phyloP scores from a whole-genome alignment of 768 basidiomycete genomes.

The Coprinopsis strossmayeri region DNA sequence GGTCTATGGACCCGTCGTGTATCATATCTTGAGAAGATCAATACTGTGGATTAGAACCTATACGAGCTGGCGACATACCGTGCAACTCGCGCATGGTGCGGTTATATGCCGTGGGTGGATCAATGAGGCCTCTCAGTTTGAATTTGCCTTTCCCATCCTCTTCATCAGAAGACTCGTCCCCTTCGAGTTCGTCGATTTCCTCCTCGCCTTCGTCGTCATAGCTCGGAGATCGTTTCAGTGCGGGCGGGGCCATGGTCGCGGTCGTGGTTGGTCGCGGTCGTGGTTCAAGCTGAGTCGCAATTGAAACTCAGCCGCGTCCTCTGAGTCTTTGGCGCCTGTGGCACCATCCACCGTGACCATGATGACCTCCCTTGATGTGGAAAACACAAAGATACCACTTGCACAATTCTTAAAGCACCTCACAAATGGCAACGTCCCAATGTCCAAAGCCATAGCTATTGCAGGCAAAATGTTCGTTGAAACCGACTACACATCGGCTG shows the following conservation, averaged over 20 bases:
- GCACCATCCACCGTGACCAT: constrained; percentile 11
- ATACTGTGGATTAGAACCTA: not conserved
- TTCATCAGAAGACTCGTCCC: constrained; percentile 36
- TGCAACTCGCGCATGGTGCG: constrained; percentile 42
- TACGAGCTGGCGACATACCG: constrained; percentile 25
- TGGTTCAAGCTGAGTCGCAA: not conserved
- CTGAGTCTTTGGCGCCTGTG: too few relatives aligned
- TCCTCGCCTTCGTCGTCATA: constrained; percentile 1
- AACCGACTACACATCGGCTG: too few relatives aligned
- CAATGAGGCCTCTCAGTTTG: constrained; percentile 34
- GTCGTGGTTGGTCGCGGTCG: not conserved
- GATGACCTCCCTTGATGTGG: constrained; percentile 15
- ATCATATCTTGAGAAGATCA: constrained; percentile 40
- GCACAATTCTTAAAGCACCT: constrained; percentile 64
- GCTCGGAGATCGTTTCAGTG: not conserved
- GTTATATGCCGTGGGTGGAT: constrained; percentile 31
- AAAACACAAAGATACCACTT: constrained; percentile 45
- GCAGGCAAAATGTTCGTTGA: constrained; percentile 64
- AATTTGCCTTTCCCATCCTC: constrained; percentile 34
- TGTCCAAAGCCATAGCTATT: constrained; percentile 62
- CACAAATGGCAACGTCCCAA: constrained; percentile 47
- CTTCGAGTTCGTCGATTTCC: constrained; percentile 45
- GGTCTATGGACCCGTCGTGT: constrained; percentile 63
- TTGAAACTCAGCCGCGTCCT: constrained; percentile 3
- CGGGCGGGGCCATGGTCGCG: not conserved